Base-by-base conservation (phyloP, 2,329 filamentous ascomycete species). In the Fusarium anguioides region DNA sequence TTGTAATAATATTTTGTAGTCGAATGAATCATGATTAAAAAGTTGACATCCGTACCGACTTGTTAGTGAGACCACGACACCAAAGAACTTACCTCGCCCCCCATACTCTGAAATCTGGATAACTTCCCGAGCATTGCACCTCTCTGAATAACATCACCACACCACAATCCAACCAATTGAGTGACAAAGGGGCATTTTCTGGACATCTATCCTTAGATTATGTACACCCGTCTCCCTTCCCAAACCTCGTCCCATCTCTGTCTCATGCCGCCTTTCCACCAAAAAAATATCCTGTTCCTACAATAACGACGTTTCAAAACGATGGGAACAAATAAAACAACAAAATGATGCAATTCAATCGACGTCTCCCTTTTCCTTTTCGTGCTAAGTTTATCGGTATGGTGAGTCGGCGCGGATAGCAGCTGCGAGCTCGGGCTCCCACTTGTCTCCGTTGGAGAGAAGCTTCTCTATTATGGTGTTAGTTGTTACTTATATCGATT, bases 361-460 rank as follows among this genome's bases (percentile, higher is more conserved):
- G 20, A 54, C 39, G 15, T 61, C 47, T 65, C 60, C 55, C 27
- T 31, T 62, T 33, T 44, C 65, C 31, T 61, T 64, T 71, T 58
- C 52, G 39, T 64, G 14, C 26, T 39, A 12, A 37, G 59, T 71
- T 81, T 89, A 95, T 86, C 92, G 87, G 84, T 94, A 98, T 49
- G 95, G 95, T 54, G 94, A 89, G 85, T 99, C 96, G 64, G 96
- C 96, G 76, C 94, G 90, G 77, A 96, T 96, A 71, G 88, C 90
- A 59, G 96, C 95, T 3, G 95, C 95, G 76, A 99, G 85, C 82
- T 99, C 96, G 9, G 96, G 94, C 84, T 99, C 96, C 96, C 96
- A 99, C 82, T 94, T 95, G 83, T 96, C 94, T 75, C 94, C 93
- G 77, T 97, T 97, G 71, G 92, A 83, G 68, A 97, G 81, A 69